Evolutionary conservation across 352 stramenopile genomes (phyloP).

Genomic region (Salisapilia sapeloensis): DNA sequence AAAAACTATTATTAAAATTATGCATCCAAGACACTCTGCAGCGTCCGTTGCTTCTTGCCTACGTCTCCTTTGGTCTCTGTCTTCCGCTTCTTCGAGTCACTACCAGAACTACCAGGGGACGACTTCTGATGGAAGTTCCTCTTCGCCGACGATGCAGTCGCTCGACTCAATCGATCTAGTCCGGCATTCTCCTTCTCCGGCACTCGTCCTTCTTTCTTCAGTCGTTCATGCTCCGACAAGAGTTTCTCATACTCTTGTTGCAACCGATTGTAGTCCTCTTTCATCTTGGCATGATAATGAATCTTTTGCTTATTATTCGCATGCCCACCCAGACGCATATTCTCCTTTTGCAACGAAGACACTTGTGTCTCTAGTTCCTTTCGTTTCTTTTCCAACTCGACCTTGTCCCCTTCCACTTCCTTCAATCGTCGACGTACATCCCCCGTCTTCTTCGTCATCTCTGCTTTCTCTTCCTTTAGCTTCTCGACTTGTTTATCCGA

Average conservation of each 20-base stretch:
- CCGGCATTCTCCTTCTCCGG: constrained; percentile 65
- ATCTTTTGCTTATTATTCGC: constrained; percentile 72
- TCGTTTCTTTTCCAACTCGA: constrained; percentile 4
- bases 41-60: not conserved
- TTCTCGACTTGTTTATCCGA: not conserved
- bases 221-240: constrained; percentile 23
- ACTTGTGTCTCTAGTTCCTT: constrained; percentile 4
- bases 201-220: constrained; percentile 23
- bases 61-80: constrained; percentile 5
- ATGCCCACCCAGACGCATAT: constrained; percentile 61
- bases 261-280: constrained; percentile 69
- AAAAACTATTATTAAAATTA: not conserved
- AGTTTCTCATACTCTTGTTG: constrained; percentile 51
- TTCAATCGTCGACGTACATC: constrained; percentile 2
- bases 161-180: constrained; percentile 1
- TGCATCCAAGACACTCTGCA: not conserved
- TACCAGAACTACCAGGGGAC: not conserved
- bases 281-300: constrained; percentile 65
- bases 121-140: constrained; percentile 3
- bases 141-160: not conserved
- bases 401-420: constrained; percentile 2
- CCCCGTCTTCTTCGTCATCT: not conserved
- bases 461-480: not conserved
- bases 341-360: constrained; percentile 14
- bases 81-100: not conserved